phyloP scores from a whole-genome alignment of 306 rosid species.

The Sicyos edulis region DNA sequence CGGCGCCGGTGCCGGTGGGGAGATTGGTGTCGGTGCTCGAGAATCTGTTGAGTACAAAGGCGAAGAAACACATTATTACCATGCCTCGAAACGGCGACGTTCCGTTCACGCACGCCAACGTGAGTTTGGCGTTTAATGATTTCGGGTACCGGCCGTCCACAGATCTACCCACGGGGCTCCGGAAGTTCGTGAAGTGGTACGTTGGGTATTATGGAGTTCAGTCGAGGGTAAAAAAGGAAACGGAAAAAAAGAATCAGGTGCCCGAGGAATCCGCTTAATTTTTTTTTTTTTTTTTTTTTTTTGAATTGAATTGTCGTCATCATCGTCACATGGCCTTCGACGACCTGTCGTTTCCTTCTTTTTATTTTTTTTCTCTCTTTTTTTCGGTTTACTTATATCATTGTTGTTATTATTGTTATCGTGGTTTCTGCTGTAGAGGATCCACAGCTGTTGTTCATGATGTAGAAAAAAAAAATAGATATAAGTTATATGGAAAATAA shows the following conservation, averaged over 20 bases:
- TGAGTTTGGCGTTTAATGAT: conserved; percentile 56
- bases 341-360: neutral
- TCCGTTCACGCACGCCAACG: conserved; percentile 83
- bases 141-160: conserved; percentile 70
- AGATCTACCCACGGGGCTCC: conserved; percentile 61
- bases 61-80: conserved; percentile 62
- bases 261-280: conserved; percentile 64
- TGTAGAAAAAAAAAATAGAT: conserved; percentile 36
- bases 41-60: conserved; percentile 39
- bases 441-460: conserved; percentile 25
- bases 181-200: conserved; percentile 89
- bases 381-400: conserved; percentile 6
- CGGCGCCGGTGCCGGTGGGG: conserved; percentile 84
- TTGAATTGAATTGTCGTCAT: neutral
- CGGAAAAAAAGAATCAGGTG: neutral
- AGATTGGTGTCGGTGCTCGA: conserved; percentile 59
- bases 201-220: conserved; percentile 72
- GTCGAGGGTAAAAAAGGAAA: conserved; percentile 53
- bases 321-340: conserved; percentile 27
- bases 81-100: conserved; percentile 94
- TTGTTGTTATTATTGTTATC: neutral
- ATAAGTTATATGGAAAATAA: conserved; percentile 23
- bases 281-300: neutral
- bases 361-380: neutral
- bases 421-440: conserved; percentile 30